Evolutionary conservation across 2,329 filamentous ascomycete species (phyloP), one percentile per base, ranked within the genome.

Genomic region (Stagonosporopsis vannaccii): DNA sequence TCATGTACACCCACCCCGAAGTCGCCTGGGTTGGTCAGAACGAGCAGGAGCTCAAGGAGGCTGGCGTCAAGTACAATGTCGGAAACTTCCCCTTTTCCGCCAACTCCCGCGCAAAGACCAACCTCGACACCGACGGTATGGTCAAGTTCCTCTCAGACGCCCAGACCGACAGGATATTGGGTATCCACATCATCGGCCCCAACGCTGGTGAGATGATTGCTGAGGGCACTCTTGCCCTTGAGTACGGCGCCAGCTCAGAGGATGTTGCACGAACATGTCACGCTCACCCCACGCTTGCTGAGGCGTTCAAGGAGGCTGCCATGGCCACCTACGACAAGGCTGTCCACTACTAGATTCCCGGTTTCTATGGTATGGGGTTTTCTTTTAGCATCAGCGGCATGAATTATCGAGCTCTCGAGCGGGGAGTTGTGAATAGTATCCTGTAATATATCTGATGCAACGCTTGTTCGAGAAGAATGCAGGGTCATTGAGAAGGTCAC

Each of bases 161-260:
- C 47, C 91, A 98, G 85, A 99, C 95, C 32, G 95, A 99, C 80
- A 87, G 95, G 68, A 90, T 99, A 67, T 84, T 99, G 61, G 95
- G 95, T 66, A 89, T 97, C 63, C 95, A 99, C 84, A 98, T 99
- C 78, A 89, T 99, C 70, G 95, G 95, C 58, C 85, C 95, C 69
- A 95, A 95, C 77, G 95, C 95, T 39, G 95, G 95, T 73, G 95
- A 99, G 85, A 98, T 99, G 95, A 97, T 99, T 81, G 95, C 95
- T 2, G 95, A 99, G 82, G 95, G 90, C 64, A 95, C 93, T 12
- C 83, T 99, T 72, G 95, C 95, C 54, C 83, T 99, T 46, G 95
- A 99, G 82, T 99, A 99, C 74, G 95, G 95, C 64, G 95, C 95
- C 26, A 95, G 90, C 64, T 93, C 88, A 71, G 95, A 99, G 82